A percentile compares a stretch with the other conserved stretches of the same genome.
Conservation (phyloP, 257 asterid genomes). For the Parsonsia alboflavescens region DNA sequence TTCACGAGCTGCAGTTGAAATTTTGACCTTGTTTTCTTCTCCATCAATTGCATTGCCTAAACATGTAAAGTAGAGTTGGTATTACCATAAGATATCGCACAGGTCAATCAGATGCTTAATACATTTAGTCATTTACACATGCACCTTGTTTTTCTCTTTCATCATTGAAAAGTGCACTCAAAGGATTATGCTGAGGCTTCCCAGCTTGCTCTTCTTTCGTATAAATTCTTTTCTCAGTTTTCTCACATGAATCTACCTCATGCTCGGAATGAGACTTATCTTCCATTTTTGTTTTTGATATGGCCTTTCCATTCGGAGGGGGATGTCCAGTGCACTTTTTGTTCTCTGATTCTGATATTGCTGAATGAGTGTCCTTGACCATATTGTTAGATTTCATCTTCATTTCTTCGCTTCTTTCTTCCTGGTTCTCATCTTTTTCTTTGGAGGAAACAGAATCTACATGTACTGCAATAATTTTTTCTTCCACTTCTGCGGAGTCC, state of each 20-base stretch:
- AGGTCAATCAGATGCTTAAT: neutral
- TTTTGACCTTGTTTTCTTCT: constrained; percentile 24
- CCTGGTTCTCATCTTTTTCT: constrained; percentile 15
- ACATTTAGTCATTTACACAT: neutral
- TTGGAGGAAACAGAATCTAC: constrained; percentile 14
- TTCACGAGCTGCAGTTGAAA: constrained; percentile 16
- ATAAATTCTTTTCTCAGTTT: constrained; percentile 17
- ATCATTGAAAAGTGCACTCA: constrained; percentile 26
- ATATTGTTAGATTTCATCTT: constrained; percentile 7
- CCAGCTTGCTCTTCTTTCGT: constrained; percentile 21
- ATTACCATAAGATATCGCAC: neutral
- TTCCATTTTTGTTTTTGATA: constrained; percentile 6
- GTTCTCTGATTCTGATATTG: constrained; percentile 25
- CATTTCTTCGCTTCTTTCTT: constrained; percentile 15
- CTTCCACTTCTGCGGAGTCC: constrained; percentile 4
- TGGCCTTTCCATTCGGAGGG: constrained; percentile 13
- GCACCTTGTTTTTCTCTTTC: constrained; percentile 40
- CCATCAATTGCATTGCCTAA: constrained; percentile 29
- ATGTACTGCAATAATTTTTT: constrained; percentile 14
- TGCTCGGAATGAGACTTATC: constrained; percentile 25
- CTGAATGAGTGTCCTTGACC: constrained; percentile 9
- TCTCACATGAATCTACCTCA: constrained; percentile 17
- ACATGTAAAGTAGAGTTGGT: constrained; percentile 15
- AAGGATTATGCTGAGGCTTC: constrained; percentile 23
- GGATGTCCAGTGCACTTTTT: constrained; percentile 14